phyloP scores from a whole-genome alignment of 345 rosid genomes.

The Erysimum cheiranthoides region DNA sequence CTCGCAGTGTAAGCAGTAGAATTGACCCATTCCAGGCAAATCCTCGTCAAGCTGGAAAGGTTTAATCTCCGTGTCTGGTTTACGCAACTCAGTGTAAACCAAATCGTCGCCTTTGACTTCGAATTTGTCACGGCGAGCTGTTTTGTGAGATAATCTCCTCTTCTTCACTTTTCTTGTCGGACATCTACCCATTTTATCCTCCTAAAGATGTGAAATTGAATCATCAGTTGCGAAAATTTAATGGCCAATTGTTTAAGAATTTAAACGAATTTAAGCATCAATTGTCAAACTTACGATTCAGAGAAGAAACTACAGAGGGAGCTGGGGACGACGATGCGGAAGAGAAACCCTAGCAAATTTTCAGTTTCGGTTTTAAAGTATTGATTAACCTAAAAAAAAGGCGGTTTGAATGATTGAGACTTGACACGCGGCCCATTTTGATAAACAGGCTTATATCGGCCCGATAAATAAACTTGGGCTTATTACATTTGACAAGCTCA shows the following conservation, averaged over 20 bases:
- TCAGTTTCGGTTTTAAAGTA: conserved; percentile 10
- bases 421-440: neutral
- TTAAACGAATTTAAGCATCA: neutral
- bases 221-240: neutral
- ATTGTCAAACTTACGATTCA: conserved; percentile 31
- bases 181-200: conserved; percentile 63
- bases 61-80: conserved; percentile 60
- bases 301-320: neutral
- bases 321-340: conserved; percentile 33
- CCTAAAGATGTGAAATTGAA: conserved; percentile 12
- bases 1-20: conserved; percentile 98
- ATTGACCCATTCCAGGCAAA: conserved; percentile 99
- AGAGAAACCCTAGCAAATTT: conserved; percentile 13
- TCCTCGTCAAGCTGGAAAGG: conserved; percentile 76
- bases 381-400: conserved; percentile 16
- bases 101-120: conserved; percentile 86
- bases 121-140: conserved; percentile 87
- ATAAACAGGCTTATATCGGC: neutral
- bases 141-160: conserved; percentile 90
- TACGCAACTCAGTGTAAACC: conserved; percentile 77
- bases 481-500: neutral
- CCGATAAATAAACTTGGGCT: neutral
- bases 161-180: conserved; percentile 92
- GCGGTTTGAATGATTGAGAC: neutral
- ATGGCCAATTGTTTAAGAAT: neutral